Base-by-base conservation (phyloP, 257 asterid species). In the Nicotiana noctiflora region DNA sequence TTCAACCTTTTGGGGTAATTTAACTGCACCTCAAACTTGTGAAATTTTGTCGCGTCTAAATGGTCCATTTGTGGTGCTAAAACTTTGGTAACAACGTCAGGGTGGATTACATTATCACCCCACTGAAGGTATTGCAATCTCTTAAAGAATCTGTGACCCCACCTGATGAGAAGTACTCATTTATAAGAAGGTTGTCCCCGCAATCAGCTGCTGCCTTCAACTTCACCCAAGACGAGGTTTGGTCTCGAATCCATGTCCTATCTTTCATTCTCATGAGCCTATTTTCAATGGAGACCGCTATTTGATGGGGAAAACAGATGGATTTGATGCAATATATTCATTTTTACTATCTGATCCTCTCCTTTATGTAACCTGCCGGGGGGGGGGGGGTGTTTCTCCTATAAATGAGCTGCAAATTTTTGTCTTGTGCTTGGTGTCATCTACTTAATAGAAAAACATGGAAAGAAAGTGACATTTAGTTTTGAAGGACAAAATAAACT, bases 121-220 rank as follows among this genome's bases (percentile, higher is more conserved):
- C 98, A 3, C 84, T 95, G 89, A 95, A 95, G 96, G 92, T 95
- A 91, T 79, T 95, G 88, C 92, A 95, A 86, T 91, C 97, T 80
- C 97, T 95, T 19, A 90, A 95, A 82, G 97, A 91, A 17, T 92
- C 99, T 0, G 97, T 92, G 82, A 92, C 98, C 61, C 96, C 97
- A 77, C 97, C 95, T 63, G 99, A 95, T 83, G 98, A 95, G 88
- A 95, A 95, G 86, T 93, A 93, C 83, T 90, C 98, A 86, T 86
- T 92, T 23, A 75, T 86, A 51, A 89, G 95, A 83, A 87, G 96
- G 81, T 92, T 95, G n/a, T 93, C 98, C 31, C 91, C 93, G 44
- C 85, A 90, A 34, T 88, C 94, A 10, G 97, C 98, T 57, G 88
- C 90, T 51, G 82, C 86, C 86, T 95, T 89, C 88, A 93, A 86